phyloP scores from a whole-genome alignment of 768 basidiomycete species.

The Hygrophoropsis aurantiaca region DNA sequence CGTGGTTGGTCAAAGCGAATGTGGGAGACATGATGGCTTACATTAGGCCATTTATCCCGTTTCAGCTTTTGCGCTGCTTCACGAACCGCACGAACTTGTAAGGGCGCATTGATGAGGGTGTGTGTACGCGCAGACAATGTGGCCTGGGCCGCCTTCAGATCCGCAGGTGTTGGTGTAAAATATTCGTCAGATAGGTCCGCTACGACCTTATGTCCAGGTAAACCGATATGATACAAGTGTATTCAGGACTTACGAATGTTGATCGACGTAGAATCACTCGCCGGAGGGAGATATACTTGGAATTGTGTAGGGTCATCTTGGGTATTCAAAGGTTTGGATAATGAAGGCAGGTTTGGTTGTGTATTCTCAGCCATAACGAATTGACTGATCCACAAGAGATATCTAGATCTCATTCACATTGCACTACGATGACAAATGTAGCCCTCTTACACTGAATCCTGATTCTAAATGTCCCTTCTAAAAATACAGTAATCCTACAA shows the following conservation, averaged over 20 bases:
- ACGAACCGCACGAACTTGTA: slow-evolving; percentile 62
- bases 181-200: slow-evolving; percentile 68
- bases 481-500: too few species aligned
- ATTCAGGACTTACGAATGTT: slow-evolving; percentile 33
- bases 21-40: slow-evolving; percentile 28
- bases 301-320: slow-evolving; percentile 26
- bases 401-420: slow-evolving; percentile 6
- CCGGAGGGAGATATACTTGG: slow-evolving; percentile 51
- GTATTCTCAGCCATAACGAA: slow-evolving; percentile 26
- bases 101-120: slow-evolving; percentile 66
- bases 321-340: background rate
- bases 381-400: slow-evolving; percentile 15
- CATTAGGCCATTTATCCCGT: slow-evolving; percentile 71
- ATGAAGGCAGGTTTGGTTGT: slow-evolving; percentile 1
- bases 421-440: slow-evolving; percentile 12
- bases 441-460: slow-evolving; percentile 1
- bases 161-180: slow-evolving; percentile 69
- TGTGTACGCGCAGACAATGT: slow-evolving; percentile 60
- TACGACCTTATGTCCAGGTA: slow-evolving; percentile 22
- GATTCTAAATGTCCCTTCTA: too few species aligned
- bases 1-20: background rate
- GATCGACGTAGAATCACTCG: slow-evolving; percentile 21
- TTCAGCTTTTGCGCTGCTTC: slow-evolving; percentile 63
- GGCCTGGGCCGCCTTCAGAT: slow-evolving; percentile 67
- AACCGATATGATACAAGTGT: slow-evolving; percentile 1